A percentile compares a stretch with the other conserved stretches of the same genome.
These are phyloP conservation scores for Apiospora rasikravindrae DNA, from an alignment of 2,329 filamentous ascomycete genomes.

Conservation along the genomic window DNA sequence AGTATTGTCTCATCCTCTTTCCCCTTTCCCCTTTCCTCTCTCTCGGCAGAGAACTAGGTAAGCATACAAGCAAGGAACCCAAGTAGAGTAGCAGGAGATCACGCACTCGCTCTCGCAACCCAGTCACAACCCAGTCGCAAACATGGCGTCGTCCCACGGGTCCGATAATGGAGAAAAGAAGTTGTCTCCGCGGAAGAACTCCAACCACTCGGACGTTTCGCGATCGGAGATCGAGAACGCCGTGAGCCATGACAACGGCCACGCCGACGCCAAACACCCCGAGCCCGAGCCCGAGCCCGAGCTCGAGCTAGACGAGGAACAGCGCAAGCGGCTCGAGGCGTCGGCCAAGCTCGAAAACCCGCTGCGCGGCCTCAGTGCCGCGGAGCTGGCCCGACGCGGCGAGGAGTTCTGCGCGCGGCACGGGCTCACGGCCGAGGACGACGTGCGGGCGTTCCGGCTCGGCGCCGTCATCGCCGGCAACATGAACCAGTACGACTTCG, in stretches of 20 bases:
- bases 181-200: constrained; percentile 29
- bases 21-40: neutral
- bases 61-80: neutral
- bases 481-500: constrained; percentile 53
- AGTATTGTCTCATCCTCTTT: neutral
- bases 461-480: constrained; percentile 64
- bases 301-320: constrained; percentile 23
- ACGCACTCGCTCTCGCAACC: too few relatives aligned
- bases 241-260: constrained; percentile 22
- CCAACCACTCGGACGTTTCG: constrained; percentile 32
- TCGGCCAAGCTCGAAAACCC: constrained; percentile 48
- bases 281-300: neutral
- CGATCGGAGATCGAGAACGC: constrained; percentile 35
- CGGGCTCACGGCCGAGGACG: constrained; percentile 58
- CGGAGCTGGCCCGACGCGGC: constrained; percentile 60
- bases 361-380: constrained; percentile 43
- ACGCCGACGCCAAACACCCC: neutral
- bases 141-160: neutral
- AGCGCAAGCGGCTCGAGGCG: constrained; percentile 39
- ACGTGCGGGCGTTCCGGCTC: constrained; percentile 63
- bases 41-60: neutral
- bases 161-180: constrained; percentile 24
- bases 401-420: constrained; percentile 62
- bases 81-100: neutral
- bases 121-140: neutral